phyloP scores from a whole-genome alignment of 208 protist species.

The Leishmania guyanensis region DNA sequence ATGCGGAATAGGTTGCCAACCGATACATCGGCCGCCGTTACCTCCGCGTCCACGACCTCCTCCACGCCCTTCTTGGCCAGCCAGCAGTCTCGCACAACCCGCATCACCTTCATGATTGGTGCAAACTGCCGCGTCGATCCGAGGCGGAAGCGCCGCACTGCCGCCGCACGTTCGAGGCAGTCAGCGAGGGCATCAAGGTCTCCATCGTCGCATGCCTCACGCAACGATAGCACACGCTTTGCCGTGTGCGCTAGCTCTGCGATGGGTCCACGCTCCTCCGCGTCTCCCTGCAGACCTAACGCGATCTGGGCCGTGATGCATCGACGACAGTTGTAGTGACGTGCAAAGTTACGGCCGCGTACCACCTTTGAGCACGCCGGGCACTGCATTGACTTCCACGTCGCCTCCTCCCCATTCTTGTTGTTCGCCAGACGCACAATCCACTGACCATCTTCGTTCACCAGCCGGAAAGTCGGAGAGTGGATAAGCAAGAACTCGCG shows the following conservation, averaged over 20 bases:
- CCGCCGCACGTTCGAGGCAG: conserved; percentile 48
- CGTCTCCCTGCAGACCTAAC: conserved; percentile 74
- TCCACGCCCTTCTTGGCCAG: conserved; percentile 64
- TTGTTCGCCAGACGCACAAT: conserved; percentile 74
- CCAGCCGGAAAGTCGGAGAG: conserved; percentile 82
- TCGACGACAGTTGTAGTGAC: conserved; percentile 76
- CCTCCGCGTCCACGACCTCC: conserved; percentile 55
- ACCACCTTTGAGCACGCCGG: conserved; percentile 85
- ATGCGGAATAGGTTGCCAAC: conserved; percentile 76
- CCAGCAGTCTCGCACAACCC: conserved; percentile 81
- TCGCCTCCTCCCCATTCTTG: conserved; percentile 47
- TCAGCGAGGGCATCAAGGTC: conserved; percentile 82
- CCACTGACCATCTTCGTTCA: conserved; percentile 67
- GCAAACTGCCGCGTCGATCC: conserved; percentile 75
- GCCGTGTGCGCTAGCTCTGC: conserved; percentile 75
- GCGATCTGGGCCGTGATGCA: conserved; percentile 91
- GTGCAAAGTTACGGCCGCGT: conserved; percentile 83
- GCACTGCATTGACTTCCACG: conserved; percentile 85
- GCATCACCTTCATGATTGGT: conserved; percentile 84
- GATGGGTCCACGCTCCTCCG: conserved; percentile 72
- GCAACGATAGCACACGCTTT: conserved; percentile 66
- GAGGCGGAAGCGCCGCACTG: conserved; percentile 79
- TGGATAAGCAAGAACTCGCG: conserved; percentile 92
- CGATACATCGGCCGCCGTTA: conserved; percentile 60
- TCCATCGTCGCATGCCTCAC: conserved; percentile 69